Conservation (phyloP, 345 rosid genomes). For the Heritiera fomes region DNA sequence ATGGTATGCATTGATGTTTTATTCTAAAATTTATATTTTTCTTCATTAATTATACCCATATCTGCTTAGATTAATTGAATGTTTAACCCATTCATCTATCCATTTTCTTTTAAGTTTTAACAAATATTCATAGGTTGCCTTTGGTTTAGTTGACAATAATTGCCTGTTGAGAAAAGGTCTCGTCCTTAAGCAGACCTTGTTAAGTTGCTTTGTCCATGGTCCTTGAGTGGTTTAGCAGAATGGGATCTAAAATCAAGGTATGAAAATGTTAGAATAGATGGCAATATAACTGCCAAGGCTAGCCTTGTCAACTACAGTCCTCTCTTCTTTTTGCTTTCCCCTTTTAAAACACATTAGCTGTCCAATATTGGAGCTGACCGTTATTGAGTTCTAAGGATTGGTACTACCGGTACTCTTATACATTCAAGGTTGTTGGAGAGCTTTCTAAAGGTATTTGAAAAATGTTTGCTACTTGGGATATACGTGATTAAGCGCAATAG, state of each 20-base stretch:
- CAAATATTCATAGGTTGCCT: not conserved
- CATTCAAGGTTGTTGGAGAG: not conserved
- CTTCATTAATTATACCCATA: not conserved
- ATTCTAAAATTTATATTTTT: constrained; percentile 4
- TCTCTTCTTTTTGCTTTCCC: not conserved
- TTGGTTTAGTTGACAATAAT: not conserved
- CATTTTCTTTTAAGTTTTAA: not conserved
- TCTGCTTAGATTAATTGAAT: not conserved
- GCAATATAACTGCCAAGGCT: not conserved
- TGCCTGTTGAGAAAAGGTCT: not conserved
- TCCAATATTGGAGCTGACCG: not conserved
- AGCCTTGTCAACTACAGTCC: not conserved
- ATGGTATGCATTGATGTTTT: constrained; percentile 58
- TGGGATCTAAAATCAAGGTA: not conserved
- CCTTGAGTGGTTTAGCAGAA: not conserved
- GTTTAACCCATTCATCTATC: not conserved
- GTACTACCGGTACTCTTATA: not conserved
- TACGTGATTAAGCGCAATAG: not conserved
- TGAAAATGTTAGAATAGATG: not conserved
- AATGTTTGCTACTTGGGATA: not conserved
- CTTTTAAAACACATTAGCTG: not conserved
- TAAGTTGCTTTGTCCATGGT: not conserved
- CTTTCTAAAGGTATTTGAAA: not conserved
- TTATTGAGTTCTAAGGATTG: not conserved
- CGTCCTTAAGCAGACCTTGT: not conserved